Conservation (phyloP, 2,329 filamentous ascomycete species). For the Dothideomycetes sp. region DNA sequence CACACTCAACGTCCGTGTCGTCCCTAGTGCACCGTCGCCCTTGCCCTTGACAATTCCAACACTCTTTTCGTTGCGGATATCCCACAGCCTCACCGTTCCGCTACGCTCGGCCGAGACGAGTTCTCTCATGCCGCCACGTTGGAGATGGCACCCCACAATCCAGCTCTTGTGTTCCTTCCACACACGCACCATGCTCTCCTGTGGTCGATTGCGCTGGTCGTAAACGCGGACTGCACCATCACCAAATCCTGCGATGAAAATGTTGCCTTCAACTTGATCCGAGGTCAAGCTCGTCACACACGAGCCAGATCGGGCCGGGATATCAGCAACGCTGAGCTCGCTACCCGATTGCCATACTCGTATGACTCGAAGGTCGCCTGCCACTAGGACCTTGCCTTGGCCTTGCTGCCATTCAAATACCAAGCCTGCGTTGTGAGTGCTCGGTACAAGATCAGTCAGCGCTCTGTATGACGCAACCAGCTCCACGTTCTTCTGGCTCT, state of each 20-base stretch:
- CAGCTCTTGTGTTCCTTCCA: constrained; percentile 96
- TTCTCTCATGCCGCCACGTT: constrained; percentile 86
- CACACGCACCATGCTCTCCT: constrained; percentile 86
- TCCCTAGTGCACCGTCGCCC: constrained; percentile 40
- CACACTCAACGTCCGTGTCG: constrained; percentile 74
- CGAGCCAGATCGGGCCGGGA: constrained; percentile 84
- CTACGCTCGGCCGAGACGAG: constrained; percentile 83
- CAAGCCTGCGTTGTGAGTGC: constrained; percentile 75
- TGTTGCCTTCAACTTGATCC: constrained; percentile 93
- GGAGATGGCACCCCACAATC: constrained; percentile 94
- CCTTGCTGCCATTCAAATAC: constrained; percentile 99
- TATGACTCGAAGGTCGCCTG: constrained; percentile 90
- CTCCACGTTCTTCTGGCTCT: constrained; percentile 63
- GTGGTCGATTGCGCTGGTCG: constrained; percentile 67
- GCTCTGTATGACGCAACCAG: constrained; percentile 87
- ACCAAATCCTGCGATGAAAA: constrained; percentile 92
- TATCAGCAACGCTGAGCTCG: constrained; percentile 86
- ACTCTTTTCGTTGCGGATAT: constrained; percentile 70
- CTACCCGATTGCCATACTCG: constrained; percentile 91
- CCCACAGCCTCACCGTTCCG: constrained; percentile 91
- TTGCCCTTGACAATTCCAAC: constrained; percentile 61
- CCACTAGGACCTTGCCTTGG: constrained; percentile 88
- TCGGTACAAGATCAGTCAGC: constrained; percentile 84
- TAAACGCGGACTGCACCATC: constrained; percentile 92
- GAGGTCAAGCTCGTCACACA: constrained; percentile 94